Evolutionary conservation across 331 rosid genomes (phyloP).

Genomic region (Acacia pycnantha): DNA sequence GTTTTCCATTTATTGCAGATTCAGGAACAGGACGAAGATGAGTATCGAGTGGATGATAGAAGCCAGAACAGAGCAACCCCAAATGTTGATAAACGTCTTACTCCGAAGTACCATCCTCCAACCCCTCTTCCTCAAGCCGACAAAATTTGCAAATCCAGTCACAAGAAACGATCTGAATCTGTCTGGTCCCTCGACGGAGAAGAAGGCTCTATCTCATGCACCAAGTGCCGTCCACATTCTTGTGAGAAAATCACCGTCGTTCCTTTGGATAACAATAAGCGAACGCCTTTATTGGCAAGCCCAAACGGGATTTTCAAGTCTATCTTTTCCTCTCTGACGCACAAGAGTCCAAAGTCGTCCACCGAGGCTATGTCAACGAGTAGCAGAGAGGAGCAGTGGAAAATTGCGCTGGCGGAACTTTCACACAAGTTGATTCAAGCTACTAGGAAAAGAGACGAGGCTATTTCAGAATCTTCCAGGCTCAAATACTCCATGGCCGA

Average conservation of each 20-base stretch:
- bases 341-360: constrained; percentile 73
- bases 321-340: constrained; percentile 58
- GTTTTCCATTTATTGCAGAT: constrained; percentile 51
- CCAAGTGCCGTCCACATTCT: constrained; percentile 75
- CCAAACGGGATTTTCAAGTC: constrained; percentile 79
- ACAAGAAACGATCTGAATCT: constrained; percentile 53
- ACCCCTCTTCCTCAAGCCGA: constrained; percentile 42
- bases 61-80: constrained; percentile 44
- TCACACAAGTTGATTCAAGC: constrained; percentile 81
- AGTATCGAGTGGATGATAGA: constrained; percentile 22
- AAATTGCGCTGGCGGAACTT: constrained; percentile 70
- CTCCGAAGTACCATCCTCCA: constrained; percentile 52
- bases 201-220: constrained; percentile 64
- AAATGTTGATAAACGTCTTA: constrained; percentile 13
- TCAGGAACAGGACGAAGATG: constrained; percentile 67
- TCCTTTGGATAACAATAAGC: constrained; percentile 65
- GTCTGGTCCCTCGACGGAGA: constrained; percentile 19
- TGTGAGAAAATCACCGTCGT: constrained; percentile 88
- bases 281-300: constrained; percentile 52
- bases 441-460: constrained; percentile 76
- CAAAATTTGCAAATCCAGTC: constrained; percentile 28
- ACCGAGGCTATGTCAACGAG: constrained; percentile 24
- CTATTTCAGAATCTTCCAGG: constrained; percentile 73
- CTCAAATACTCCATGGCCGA: constrained; percentile 84
- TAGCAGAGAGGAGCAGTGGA: constrained; percentile 81